phyloP scores from a whole-genome alignment of 140 eudicot genomes.

The Bidens hawaiensis region DNA sequence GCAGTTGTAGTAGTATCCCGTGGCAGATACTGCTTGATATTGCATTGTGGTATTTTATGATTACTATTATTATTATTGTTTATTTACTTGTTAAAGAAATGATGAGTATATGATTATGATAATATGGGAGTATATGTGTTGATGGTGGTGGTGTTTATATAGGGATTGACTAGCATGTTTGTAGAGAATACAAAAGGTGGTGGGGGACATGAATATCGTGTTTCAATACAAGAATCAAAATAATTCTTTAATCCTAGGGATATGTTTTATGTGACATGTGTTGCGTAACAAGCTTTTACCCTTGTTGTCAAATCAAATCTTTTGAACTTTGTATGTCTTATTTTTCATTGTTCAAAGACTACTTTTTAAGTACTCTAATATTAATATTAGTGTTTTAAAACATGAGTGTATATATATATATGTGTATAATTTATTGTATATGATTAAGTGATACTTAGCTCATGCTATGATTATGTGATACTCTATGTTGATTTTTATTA shows the following conservation, averaged over 20 bases:
- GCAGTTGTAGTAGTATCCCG: slow-evolving; percentile 30
- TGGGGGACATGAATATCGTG: slow-evolving; percentile 25
- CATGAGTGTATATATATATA: too few species aligned
- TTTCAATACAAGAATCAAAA: slow-evolving; percentile 10
- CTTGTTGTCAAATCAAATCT: background rate
- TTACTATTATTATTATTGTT: background rate
- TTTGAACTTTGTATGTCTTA: background rate
- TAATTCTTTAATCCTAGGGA: background rate
- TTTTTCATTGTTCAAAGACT: background rate
- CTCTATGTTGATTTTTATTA: too few species aligned
- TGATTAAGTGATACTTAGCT: too few species aligned
- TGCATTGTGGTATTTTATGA: slow-evolving; percentile 44
- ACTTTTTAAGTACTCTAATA: too few species aligned
- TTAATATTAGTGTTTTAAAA: too few species aligned
- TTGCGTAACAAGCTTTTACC: background rate
- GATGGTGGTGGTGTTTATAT: slow-evolving; percentile 28
- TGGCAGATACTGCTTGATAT: slow-evolving; percentile 32
- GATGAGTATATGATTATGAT: slow-evolving; percentile 12
- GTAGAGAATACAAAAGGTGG: too few species aligned
- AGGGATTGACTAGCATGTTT: slow-evolving; percentile 30
- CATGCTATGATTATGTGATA: too few species aligned
- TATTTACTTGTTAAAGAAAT: background rate
- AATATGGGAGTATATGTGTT: background rate
- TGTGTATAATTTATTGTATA: too few species aligned
- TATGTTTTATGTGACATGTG: slow-evolving; percentile 3